Base-by-base conservation (phyloP, 176 grass and related monocot species). In the Zoysia japonica region DNA sequence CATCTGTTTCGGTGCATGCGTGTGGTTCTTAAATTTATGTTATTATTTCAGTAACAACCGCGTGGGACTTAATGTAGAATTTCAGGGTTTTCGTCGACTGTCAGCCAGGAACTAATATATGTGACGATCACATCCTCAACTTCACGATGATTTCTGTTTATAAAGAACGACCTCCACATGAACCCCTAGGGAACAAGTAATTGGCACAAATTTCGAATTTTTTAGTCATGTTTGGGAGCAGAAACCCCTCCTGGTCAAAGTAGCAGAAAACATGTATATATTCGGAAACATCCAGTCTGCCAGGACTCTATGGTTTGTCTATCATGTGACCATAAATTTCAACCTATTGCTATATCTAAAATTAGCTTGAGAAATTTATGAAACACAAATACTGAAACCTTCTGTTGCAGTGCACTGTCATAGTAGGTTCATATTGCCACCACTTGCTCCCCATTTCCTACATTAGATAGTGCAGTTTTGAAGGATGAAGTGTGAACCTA, bases 401-500 rank as follows among this genome's bases (percentile, higher is more conserved):
- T 60, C 16, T 83, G 61, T 44, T 47, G 59, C 53, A 80, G 56
- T 63, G 79, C 60, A 57, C 43, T 67, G 51, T 19, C 28, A 63
- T 41, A 64, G 28, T 62, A 62, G 74, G 69, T 88, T 80, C 69
- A 79, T 61, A 45, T 45, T 47, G 16, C 81, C 69, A 70, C 56
- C 83, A 71, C 55, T 9, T 71, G 8, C 1, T 11, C 7, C 70
- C 47, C 54, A 5, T 15, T 61, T 38, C 63, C 69, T 75, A 40
- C 68, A 88, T 48, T 76, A 70, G 55, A 48, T 11, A 56, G 49
- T 57, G 73, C 17, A 16, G 13, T 28, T 57, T 19, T 72, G 40
- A 65, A 76, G 50, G 79, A 63, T 44, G 79, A 50, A 72, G 65
- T 72, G 77, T 82, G 49, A 87, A 59, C 60, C 68, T 64, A 64